Evolutionary conservation across 331 rosid genomes (phyloP), one percentile per base, ranked within the genome.

Genomic region (Telfairia occidentalis): DNA sequence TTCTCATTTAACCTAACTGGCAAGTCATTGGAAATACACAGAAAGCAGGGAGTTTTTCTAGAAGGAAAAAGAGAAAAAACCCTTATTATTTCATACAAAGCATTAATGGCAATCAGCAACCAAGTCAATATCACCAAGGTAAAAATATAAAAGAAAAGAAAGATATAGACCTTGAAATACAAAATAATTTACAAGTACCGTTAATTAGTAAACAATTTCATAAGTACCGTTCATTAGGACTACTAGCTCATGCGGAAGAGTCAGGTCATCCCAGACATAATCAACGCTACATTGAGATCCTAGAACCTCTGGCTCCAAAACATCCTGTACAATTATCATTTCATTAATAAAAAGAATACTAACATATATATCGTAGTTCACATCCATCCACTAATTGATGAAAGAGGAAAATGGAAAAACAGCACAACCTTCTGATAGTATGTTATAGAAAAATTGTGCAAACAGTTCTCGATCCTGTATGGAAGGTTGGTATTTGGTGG

Each of bases 191-290:
- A 57, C 82, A 91, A 43, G 15, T 69, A 69, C 97, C 97, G 78
- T 82, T 81, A 48, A 91, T 84, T 76, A 80, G 85, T n/a, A n/a
- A n/a, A n/a, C n/a, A n/a, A n/a, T n/a, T n/a, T 64, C 57, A 55
- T 83, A 90, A 48, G 19, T 48, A 48, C 97, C 98, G 79, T 84
- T 80, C 35, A 90, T 83, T 76, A 80, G 86, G 82, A 91, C 81
- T 73, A 88, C 89, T 80, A 94, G 77, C 74, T 76, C 87, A 77
- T 70, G 98, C 8, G 96, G 97, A 83, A 88, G 96, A 78, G 95
- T 91, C 70, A 87, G 50, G 81, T 94, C 96, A 90, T 90, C 98
- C 98, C 98, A 94, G 69, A 90, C 96, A 90, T 87, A 94, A 87
- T 91, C 88, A 63, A 85, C 86, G 54, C 80, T 82, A 66, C 86